These are phyloP conservation scores for Aspergillus ostianus DNA, from an alignment of 495 filamentous ascomycete species.

Conservation along the genomic window DNA sequence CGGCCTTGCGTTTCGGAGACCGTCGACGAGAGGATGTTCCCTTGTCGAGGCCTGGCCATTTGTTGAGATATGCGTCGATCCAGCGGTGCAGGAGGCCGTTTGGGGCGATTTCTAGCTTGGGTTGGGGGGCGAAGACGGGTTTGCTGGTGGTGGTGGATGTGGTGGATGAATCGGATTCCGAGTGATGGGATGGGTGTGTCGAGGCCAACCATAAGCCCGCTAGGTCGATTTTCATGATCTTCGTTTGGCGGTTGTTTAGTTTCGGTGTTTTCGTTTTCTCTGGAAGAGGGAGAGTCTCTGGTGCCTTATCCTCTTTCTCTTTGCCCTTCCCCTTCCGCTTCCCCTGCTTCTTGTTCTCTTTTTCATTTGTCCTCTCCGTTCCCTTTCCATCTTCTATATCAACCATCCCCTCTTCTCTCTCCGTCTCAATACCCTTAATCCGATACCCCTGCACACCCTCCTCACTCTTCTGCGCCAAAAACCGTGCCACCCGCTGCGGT, in stretches of 20 bases:
- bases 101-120: slow-evolving; percentile 26
- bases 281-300: slow-evolving; percentile 5
- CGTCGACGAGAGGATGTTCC: too few species aligned
- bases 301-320: slow-evolving; percentile 25
- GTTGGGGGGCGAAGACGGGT: background rate
- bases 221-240: slow-evolving; percentile 65
- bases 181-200: slow-evolving; percentile 6
- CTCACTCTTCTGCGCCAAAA: slow-evolving; percentile 34
- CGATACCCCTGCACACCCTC: slow-evolving; percentile 10
- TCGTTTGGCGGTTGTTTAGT: slow-evolving; percentile 31
- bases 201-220: slow-evolving; percentile 53
- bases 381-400: too few species aligned
- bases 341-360: background rate
- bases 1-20: background rate
- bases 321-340: slow-evolving; percentile 14
- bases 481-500: slow-evolving; percentile 41
- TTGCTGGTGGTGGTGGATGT: too few species aligned
- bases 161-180: too few species aligned
- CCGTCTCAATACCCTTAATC: background rate
- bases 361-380: too few species aligned
- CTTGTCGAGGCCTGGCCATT: slow-evolving; percentile 25
- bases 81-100: slow-evolving; percentile 36
- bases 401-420: background rate
- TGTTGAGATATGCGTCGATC: slow-evolving; percentile 45
- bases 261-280: background rate